Base-by-base conservation (phyloP, 2,329 filamentous ascomycete genomes). In the Fusarium proliferatum region DNA sequence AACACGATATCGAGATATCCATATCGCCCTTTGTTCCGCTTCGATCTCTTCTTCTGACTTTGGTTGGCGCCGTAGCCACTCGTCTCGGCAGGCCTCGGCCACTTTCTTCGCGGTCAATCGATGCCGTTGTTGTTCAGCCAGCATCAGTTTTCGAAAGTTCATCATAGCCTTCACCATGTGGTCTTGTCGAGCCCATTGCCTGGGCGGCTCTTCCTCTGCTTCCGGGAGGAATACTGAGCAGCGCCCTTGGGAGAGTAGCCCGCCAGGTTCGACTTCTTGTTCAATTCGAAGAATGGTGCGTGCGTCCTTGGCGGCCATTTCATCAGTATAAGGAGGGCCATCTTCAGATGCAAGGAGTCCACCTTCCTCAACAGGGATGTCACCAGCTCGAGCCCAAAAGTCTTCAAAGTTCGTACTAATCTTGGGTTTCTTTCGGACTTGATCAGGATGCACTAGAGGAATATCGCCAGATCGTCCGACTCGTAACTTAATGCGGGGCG, bases 181-280 rank as follows among this genome's bases (percentile, higher is more conserved):
- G 78, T 98, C 95, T 79, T 90, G 89, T 75, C 97, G 95, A n/a
- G 93, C 91, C 86, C 94, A 98, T 78, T 96, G 94, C 59, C 89
- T 88, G 0, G 90, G 89, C 1, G 93, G 93, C 76, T 97, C 93
- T 64, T 94, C 91, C 67, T 85, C 85, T 17, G 90, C 86, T 71
- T 96, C 93, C 0, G 93, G 93, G 23, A 91, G 87, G 76, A 93
- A 96, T 30, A 92, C 84, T 5, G 91, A 92, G 79, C 93, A 96
- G 67, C 88, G 87, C 67, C 91, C 90, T 61, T 87, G 84, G 57
- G 92, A 94, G 34, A 98, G 86, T 8, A 95, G 80, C 5, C 94
- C 94, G 21, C 95, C 95, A 9, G 91, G 89, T 77, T 93, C 87
- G 7, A 90, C 90, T 72, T 94, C 95, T 53, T 90, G 84, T 73